A percentile compares a stretch with the other conserved stretches of the same genome.
These are phyloP conservation scores for Musa balbisiana DNA, from an alignment of 202 grass and related monocot species.

Conservation along the genomic window DNA sequence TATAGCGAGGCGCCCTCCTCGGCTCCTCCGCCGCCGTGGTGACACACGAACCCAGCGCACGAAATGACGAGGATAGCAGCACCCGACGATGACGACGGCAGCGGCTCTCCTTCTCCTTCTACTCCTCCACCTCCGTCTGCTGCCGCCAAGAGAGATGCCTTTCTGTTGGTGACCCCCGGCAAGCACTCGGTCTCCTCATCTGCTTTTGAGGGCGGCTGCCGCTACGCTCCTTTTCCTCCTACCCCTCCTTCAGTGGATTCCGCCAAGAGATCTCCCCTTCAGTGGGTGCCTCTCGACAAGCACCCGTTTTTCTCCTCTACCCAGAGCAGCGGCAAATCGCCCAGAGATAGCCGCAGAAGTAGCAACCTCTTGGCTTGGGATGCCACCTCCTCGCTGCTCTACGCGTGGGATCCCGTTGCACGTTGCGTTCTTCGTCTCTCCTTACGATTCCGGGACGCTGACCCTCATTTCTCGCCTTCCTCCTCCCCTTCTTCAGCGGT, in stretches of 20 bases:
- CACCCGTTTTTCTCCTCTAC: constrained; percentile 46
- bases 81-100: neutral
- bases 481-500: constrained; percentile 25
- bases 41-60: neutral
- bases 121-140: constrained; percentile 29
- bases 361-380: constrained; percentile 45
- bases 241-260: neutral
- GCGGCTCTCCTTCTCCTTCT: constrained; percentile 11
- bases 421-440: constrained; percentile 49
- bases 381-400: constrained; percentile 52
- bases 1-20: neutral
- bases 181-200: neutral
- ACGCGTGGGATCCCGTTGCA: constrained; percentile 50
- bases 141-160: constrained; percentile 32
- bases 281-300: constrained; percentile 50
- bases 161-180: neutral
- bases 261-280: constrained; percentile 16
- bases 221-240: neutral
- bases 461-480: constrained; percentile 21
- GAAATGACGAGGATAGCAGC: neutral
- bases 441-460: constrained; percentile 47
- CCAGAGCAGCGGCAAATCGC: neutral
- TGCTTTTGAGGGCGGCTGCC: neutral
- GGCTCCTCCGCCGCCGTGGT: neutral
- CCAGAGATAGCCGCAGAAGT: constrained; percentile 2